Evolutionary conservation across 208 protist genomes (phyloP).

Genomic region (Leishmania martiniquensis): DNA sequence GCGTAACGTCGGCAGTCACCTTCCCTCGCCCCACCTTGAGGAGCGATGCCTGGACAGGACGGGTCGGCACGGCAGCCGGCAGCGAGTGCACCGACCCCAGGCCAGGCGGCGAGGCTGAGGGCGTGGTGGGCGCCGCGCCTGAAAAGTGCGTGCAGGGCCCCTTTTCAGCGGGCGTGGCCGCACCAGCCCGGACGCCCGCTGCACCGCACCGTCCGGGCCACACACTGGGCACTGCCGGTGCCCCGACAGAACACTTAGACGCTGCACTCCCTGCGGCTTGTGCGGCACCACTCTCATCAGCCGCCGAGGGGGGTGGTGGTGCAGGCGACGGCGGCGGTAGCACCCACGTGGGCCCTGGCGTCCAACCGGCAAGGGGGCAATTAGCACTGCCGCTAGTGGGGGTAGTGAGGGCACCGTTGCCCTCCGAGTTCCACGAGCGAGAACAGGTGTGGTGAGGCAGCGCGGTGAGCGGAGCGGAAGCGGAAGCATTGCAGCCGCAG

Average conservation of each 20-base stretch:
- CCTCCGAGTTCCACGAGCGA: slow-evolving; percentile 8
- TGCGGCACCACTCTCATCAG: slow-evolving; percentile 7
- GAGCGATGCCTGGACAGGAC: slow-evolving; percentile 11
- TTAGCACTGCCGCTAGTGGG: background rate
- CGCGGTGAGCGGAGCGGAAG: background rate
- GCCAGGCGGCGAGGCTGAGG: background rate
- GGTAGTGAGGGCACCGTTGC: too few relatives aligned
- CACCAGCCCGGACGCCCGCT: background rate
- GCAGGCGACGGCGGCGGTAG: slow-evolving; percentile 14
- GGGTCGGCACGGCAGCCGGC: slow-evolving; percentile 11
- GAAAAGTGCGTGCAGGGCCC: background rate
- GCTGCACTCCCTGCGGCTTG: background rate
- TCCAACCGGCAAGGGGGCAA: background rate
- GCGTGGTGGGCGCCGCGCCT: background rate
- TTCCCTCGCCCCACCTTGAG: slow-evolving; percentile 27
- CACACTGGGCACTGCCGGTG: background rate
- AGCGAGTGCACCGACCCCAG: slow-evolving; percentile 4
- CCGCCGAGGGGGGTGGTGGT: slow-evolving; percentile 15
- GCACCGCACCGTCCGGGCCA: background rate
- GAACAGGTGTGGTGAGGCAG: slow-evolving; percentile 3
- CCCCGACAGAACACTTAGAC: background rate
- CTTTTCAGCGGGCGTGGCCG: background rate
- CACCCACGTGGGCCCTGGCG: slow-evolving; percentile 4
- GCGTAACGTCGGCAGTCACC: slow-evolving; percentile 21
- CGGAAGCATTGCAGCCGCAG: background rate